Evolutionary conservation across 768 basidiomycete species (phyloP), one percentile per base, ranked within the genome.

Genomic region (Mycena crocata): DNA sequence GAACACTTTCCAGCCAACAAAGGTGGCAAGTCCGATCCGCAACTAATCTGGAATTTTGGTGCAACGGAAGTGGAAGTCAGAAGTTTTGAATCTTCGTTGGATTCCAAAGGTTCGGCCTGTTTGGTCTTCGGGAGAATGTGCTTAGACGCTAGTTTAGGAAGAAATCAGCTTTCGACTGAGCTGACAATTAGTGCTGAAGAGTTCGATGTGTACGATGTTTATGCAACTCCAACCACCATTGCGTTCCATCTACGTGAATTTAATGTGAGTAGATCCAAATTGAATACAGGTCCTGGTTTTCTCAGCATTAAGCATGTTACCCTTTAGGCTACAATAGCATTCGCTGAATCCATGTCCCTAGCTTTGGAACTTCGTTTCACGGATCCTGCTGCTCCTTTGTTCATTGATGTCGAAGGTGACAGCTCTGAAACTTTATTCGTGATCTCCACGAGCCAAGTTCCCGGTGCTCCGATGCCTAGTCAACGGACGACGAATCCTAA

Each of bases 201-300:
- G 72, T 95, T 95, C 68, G 93, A 95, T 56, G 79, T 84, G 9
- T 95, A 94, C 72, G 86, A 92, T 49, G 80, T 94, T 14, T 84
- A 82, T 71, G 79, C 83, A 13, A 79, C 86, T 21, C 91, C 94
- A 1, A 86, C 86, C 34, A 89, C 87, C 5, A 86, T 95, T 56
- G 89, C 88, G 1, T 94, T 95, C 71, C 93, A 94, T 77, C 78
- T 95, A 31, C 88, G 91, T 39, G 94, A 95, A 79, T 94, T 95
- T 78, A 93, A 89, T 64, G 94, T 93, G 68, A 64, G 84, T 75
- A 24, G 32, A 34, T 46, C 49, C n/a, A 32, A 45, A 31, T 21
- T 32, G 45, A 44, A 31, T 39, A n/a, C n/a, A n/a, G n/a, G 24
- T 7, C 24, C n/a, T 26, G n/a, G 48, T n/a, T 28, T 23, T 51